A percentile compares a stretch with the other conserved stretches of the same genome.
These are phyloP conservation scores for Lodderomyces metapsilosis DNA, from an alignment of 1,139 yeast species.

Conservation along the genomic window DNA sequence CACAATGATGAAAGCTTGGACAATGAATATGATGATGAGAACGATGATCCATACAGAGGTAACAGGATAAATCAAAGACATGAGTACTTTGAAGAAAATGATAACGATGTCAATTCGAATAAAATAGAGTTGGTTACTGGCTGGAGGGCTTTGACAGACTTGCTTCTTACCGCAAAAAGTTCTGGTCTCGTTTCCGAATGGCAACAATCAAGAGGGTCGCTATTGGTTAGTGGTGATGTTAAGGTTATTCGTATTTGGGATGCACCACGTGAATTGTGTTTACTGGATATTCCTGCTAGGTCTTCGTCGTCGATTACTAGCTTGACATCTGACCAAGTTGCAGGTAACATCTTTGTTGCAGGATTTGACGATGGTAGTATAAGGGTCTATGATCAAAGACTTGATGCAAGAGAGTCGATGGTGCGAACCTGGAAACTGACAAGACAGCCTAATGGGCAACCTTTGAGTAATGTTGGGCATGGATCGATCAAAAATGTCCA, in stretches of 20 bases:
- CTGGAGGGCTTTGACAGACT: constrained; percentile 92
- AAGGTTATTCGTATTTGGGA: constrained; percentile 93
- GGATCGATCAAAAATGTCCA: constrained; percentile 78
- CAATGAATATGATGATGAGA: constrained; percentile 26
- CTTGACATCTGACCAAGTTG: constrained; percentile 90
- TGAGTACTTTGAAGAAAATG: constrained; percentile 19
- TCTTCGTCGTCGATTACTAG: constrained; percentile 88
- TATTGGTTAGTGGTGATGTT: constrained; percentile 93
- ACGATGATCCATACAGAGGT: constrained; percentile 28
- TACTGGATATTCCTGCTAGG: constrained; percentile 86
- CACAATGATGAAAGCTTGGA: constrained; percentile 43
- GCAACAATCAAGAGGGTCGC: constrained; percentile 94
- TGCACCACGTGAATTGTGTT: constrained; percentile 88
- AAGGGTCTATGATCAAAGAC: constrained; percentile 85
- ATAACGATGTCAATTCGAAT: constrained; percentile 36
- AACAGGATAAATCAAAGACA: constrained; percentile 36
- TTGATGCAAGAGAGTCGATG: constrained; percentile 84
- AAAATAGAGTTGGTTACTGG: constrained; percentile 69
- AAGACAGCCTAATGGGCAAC: constrained; percentile 17
- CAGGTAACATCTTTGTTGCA: constrained; percentile 87
- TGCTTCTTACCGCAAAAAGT: constrained; percentile 75
- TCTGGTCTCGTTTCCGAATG: constrained; percentile 89
- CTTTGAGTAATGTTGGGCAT: constrained; percentile 12
- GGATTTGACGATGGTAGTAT: constrained; percentile 94
- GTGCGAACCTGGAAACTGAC: constrained; percentile 69